phyloP scores from a whole-genome alignment of 345 rosid species.

The Arabidopsis suecica region DNA sequence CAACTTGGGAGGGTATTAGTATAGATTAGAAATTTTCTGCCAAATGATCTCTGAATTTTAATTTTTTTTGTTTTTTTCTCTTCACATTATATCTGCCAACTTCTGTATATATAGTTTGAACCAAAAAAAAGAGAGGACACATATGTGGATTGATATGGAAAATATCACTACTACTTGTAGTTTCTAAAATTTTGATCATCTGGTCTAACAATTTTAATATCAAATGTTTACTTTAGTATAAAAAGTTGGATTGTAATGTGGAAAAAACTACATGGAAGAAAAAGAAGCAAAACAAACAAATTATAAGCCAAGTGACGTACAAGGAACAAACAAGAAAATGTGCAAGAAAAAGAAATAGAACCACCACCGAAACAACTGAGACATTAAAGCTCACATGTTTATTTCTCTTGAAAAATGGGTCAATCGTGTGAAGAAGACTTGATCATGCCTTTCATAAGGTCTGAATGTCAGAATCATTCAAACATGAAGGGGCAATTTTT shows the following conservation, averaged over 20 bases:
- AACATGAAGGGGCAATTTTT: slow-evolving; percentile 60
- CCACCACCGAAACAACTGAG: slow-evolving; percentile 7
- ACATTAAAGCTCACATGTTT: slow-evolving; percentile 16
- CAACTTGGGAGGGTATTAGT: too few species aligned
- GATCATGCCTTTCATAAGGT: slow-evolving; percentile 40
- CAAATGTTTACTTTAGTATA: too few species aligned
- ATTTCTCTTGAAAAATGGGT: slow-evolving; percentile 7
- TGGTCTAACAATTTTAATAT: too few species aligned
- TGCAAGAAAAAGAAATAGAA: not conserved
- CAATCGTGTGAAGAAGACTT: not conserved
- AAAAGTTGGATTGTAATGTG: not conserved
- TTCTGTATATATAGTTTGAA: too few species aligned
- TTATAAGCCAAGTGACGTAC: not conserved
- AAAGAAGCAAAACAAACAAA: not conserved
- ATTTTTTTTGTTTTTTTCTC: too few species aligned
- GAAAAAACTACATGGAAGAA: not conserved
- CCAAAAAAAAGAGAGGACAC: too few species aligned
- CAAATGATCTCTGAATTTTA: not conserved
- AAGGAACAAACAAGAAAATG: not conserved
- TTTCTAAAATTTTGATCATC: too few species aligned
- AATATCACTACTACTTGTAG: too few species aligned
- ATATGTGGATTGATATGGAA: too few species aligned
- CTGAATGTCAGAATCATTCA: slow-evolving; percentile 54
- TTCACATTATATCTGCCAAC: too few species aligned
- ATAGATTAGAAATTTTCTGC: not conserved